Conservation (phyloP, 2,329 filamentous ascomycete species). For the Hypomyces rosellus region DNA sequence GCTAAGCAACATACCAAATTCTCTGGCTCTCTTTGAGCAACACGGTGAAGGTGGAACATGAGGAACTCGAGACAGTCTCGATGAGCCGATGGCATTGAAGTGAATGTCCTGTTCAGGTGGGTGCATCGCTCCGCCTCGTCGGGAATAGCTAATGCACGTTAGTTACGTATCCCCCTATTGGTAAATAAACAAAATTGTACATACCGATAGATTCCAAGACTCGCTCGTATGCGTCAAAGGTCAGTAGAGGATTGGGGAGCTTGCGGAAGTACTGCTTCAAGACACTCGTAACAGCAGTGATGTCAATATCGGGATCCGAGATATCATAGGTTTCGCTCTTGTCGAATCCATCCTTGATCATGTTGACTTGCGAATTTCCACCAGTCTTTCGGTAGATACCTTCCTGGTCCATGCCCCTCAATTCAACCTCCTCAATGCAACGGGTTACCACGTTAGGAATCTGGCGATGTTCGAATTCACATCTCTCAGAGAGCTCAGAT, state of each 20-base stretch:
- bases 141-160: slow-evolving; percentile 47
- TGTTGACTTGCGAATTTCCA: slow-evolving; percentile 83
- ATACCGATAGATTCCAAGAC: slow-evolving; percentile 74
- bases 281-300: slow-evolving; percentile 90
- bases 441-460: slow-evolving; percentile 87
- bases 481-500: slow-evolving; percentile 77
- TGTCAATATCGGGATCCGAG: slow-evolving; percentile 87
- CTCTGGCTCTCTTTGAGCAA: slow-evolving; percentile 73
- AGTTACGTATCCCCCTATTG: slow-evolving; percentile 12
- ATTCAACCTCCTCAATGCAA: slow-evolving; percentile 94
- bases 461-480: slow-evolving; percentile 80
- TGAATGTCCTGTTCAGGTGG: slow-evolving; percentile 67
- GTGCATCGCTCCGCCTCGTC: slow-evolving; percentile 62
- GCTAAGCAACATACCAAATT: slow-evolving; percentile 59
- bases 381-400: slow-evolving; percentile 98
- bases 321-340: slow-evolving; percentile 82
- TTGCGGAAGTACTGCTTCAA: slow-evolving; percentile 98
- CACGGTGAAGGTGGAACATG: slow-evolving; percentile 84
- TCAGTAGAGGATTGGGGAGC: slow-evolving; percentile 81
- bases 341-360: slow-evolving; percentile 88
- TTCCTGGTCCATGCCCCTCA: slow-evolving; percentile 94
- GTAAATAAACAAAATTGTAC: slow-evolving; percentile 23
- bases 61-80: slow-evolving; percentile 88
- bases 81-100: slow-evolving; percentile 74
- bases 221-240: slow-evolving; percentile 85